Conservation (phyloP, 768 basidiomycete genomes). For the Crassisporium funariophilum region DNA sequence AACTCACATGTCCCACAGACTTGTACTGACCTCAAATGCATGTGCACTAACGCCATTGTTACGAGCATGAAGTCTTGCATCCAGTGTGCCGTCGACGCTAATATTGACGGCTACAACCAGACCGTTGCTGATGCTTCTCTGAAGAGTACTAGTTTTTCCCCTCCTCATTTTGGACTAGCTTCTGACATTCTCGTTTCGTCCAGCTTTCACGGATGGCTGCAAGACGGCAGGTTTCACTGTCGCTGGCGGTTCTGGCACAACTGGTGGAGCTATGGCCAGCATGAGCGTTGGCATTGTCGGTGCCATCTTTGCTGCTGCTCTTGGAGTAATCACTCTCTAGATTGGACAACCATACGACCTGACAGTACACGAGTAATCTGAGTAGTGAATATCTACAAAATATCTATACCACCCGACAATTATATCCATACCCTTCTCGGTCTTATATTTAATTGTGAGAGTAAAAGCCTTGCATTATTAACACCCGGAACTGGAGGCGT, state of each 20-base stretch:
- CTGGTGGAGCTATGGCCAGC: neutral
- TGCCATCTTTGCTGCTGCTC: neutral
- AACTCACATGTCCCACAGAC: no score
- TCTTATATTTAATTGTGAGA: no score
- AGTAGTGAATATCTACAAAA: neutral
- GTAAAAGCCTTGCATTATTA: no score
- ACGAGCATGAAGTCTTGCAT: constrained; percentile 12
- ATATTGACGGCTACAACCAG: constrained; percentile 8
- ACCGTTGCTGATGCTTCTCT: constrained; percentile 11
- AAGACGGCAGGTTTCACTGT: neutral
- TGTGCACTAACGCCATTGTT: constrained; percentile 13
- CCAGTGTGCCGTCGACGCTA: constrained; percentile 10
- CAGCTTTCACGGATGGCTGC: no score
- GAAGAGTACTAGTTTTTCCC: constrained; percentile 6
- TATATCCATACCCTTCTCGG: no score
- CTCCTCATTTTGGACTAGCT: neutral
- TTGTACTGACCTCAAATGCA: constrained; percentile 15
- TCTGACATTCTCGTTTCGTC: no score
- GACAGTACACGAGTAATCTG: neutral
- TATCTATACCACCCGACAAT: neutral
- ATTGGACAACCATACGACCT: no score
- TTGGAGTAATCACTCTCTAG: neutral
- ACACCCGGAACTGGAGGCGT: no score
- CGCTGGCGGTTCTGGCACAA: neutral
- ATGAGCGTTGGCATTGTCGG: neutral